Evolutionary conservation across 2,329 filamentous ascomycete species (phyloP).

Genomic region (Calonectria honghensis): DNA sequence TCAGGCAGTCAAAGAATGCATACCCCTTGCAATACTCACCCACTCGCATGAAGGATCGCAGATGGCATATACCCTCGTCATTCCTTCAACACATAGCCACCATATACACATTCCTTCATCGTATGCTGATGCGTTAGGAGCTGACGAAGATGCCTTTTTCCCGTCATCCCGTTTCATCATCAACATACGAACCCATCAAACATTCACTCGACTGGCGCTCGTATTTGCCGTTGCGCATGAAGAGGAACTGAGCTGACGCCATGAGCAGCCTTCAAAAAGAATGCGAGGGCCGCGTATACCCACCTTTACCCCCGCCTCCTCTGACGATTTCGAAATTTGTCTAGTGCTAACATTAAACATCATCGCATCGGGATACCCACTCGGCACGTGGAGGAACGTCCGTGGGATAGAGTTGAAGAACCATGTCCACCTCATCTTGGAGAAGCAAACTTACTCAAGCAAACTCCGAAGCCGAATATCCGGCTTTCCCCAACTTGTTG

Average conservation of each 20-base stretch:
- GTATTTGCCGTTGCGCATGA: background rate
- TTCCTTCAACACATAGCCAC: background rate
- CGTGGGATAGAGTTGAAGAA: background rate
- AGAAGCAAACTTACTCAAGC: background rate
- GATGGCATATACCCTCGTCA: background rate
- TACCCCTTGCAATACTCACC: background rate
- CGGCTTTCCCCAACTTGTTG: background rate
- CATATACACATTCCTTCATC: background rate
- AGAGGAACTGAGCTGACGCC: background rate
- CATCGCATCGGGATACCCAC: background rate
- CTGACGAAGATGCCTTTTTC: background rate
- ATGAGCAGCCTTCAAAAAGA: background rate
- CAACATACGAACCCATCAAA: background rate
- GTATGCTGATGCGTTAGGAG: background rate
- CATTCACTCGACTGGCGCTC: background rate
- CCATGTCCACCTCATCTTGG: background rate
- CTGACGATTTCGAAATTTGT: background rate
- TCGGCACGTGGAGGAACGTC: background rate
- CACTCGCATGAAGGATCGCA: background rate
- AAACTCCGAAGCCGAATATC: background rate
- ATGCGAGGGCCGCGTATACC: background rate
- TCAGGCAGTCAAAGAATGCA: background rate
- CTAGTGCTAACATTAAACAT: background rate
- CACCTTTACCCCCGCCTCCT: background rate
- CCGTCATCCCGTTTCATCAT: background rate